Evolutionary conservation across 805 yeast genomes (phyloP).

Genomic region (Kuraishia floccosa): DNA sequence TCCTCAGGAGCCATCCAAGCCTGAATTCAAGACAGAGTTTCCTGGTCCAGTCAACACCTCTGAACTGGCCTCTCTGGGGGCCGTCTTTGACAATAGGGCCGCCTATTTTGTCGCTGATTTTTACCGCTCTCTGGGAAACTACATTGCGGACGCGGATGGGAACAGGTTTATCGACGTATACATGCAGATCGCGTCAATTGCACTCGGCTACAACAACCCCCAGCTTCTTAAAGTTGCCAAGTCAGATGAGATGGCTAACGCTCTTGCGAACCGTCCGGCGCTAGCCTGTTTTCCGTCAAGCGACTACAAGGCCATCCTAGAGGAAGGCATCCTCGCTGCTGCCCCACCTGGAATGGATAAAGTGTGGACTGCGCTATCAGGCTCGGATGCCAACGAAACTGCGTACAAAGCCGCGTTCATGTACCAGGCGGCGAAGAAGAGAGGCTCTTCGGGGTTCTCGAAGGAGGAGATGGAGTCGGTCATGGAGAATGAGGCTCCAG

Average conservation of each 20-base stretch:
- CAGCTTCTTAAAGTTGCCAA: constrained; percentile 56
- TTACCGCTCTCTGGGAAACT: constrained; percentile 66
- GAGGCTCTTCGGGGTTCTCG: constrained; percentile 56
- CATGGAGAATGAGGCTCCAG: constrained; percentile 80
- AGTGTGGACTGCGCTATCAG: constrained; percentile 74
- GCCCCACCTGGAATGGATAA: constrained; percentile 73
- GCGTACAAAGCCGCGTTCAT: constrained; percentile 86
- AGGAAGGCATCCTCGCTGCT: constrained; percentile 51
- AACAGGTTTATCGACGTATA: constrained; percentile 64
- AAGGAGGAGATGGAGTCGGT: constrained; percentile 58
- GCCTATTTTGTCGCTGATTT: constrained; percentile 72
- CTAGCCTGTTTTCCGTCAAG: constrained; percentile 70
- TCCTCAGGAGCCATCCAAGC: constrained; percentile 73
- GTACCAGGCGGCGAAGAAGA: constrained; percentile 58
- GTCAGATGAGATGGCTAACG: constrained; percentile 59
- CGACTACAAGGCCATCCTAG: constrained; percentile 35
- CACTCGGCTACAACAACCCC: constrained; percentile 82
- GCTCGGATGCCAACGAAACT: constrained; percentile 83
- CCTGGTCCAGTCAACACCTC: constrained; percentile 70
- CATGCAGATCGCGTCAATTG: constrained; percentile 78
- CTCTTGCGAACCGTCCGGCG: constrained; percentile 77
- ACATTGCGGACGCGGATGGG: constrained; percentile 73
- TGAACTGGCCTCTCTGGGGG: constrained; percentile 39
- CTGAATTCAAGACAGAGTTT: constrained; percentile 47
- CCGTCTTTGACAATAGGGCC: constrained; percentile 62